phyloP scores from a whole-genome alignment of 805 yeast species.

The Candida vartiovaarae region DNA sequence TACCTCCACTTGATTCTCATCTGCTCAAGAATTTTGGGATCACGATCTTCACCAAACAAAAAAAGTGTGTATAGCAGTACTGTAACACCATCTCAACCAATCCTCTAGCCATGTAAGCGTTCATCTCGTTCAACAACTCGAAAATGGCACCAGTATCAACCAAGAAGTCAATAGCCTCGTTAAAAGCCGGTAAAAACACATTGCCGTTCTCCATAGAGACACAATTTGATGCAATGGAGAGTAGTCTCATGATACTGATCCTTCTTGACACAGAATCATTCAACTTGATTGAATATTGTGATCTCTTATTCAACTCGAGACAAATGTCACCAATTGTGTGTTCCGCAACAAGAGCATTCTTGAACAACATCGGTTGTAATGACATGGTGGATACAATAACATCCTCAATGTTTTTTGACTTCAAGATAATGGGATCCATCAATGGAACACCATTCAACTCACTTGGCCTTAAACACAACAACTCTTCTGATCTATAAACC shows the following conservation, averaged over 20 bases:
- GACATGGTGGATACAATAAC: constrained; percentile 9
- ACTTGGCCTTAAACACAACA: constrained; percentile 13
- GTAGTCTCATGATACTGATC: constrained; percentile 26
- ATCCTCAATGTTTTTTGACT: not conserved
- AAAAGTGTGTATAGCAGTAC: constrained; percentile 42
- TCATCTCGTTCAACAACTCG: constrained; percentile 22
- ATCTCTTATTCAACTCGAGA: not conserved
- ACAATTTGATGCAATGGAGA: constrained; percentile 29
- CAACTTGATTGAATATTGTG: not conserved
- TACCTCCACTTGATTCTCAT: constrained; percentile 29
- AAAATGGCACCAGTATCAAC: constrained; percentile 32
- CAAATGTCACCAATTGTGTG: constrained; percentile 20
- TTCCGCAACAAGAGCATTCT: constrained; percentile 22
- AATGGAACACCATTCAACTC: constrained; percentile 14
- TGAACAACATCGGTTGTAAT: constrained; percentile 13
- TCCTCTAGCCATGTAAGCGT: constrained; percentile 22
- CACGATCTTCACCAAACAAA: constrained; percentile 23
- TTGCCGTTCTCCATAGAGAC: constrained; percentile 28
- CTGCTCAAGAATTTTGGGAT: constrained; percentile 13
- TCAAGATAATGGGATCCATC: not conserved
- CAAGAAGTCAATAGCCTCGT: constrained; percentile 31
- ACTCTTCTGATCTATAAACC: constrained; percentile 14
- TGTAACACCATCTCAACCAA: constrained; percentile 35
- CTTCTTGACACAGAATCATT: constrained; percentile 22
- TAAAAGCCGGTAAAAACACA: constrained; percentile 32